Conservation (phyloP, 2,329 filamentous ascomycete genomes). For the Cladophialophora immunda region DNA sequence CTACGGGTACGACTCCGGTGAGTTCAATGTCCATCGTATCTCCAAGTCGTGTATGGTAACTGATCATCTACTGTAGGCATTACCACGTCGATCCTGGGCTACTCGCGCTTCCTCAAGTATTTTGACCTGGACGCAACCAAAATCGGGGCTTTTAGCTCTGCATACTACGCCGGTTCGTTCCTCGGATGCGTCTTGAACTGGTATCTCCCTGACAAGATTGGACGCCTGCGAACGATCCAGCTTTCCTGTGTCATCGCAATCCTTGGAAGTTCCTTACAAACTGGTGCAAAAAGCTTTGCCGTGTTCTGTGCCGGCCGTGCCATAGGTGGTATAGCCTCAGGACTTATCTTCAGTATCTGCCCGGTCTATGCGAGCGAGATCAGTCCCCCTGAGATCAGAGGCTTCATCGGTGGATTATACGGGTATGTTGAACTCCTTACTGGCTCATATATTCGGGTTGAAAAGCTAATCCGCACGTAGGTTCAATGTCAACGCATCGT, state of each 20-base stretch:
- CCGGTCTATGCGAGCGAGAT: conserved; percentile 18
- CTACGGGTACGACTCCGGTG: conserved; percentile 19
- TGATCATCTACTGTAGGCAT: not conserved
- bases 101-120: conserved; percentile 11
- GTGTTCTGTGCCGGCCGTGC: conserved; percentile 10
- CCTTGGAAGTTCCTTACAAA: conserved; percentile 12
- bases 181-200: conserved; percentile 12
- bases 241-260: conserved; percentile 1
- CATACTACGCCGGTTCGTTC: conserved; percentile 13
- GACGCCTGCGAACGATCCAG: conserved; percentile 9
- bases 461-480: not conserved
- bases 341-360: conserved; percentile 14
- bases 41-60: not conserved
- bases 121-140: conserved; percentile 6
- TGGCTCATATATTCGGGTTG: not conserved
- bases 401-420: conserved; percentile 15
- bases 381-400: conserved; percentile 11
- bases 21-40: not conserved
- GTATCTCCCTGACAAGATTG: conserved; percentile 21
- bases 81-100: conserved; percentile 16
- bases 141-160: conserved; percentile 14
- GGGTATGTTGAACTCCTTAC: not conserved
- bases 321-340: conserved; percentile 7
- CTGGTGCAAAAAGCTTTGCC: conserved; percentile 1
- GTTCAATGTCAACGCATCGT: conserved; percentile 9